Base-by-base conservation (phyloP, 345 rosid species). In the Lenwebbia sp. region DNA sequence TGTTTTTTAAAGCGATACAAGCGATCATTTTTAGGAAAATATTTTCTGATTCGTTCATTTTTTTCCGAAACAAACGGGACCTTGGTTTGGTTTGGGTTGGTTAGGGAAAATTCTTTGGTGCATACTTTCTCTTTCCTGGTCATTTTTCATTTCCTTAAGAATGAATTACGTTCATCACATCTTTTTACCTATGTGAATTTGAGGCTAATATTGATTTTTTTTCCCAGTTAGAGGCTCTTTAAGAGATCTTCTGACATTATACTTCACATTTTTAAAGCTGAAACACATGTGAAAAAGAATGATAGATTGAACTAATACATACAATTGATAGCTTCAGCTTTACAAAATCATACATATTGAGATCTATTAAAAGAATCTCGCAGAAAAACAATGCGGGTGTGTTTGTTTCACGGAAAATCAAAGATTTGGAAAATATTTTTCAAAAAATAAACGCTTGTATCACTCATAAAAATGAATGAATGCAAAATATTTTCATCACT, bases 31-130 rank as follows among this genome's bases (percentile, higher is more conserved):
- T 28, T 13, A 5, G 2, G 7, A 60, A 60, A 15, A 25, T 1
- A 22, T 3, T 25, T 26, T 0, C 13, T 11, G 13, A 15, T 2
- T 13, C 4, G 13, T 60, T 30, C 2, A 60, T n/a, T 60, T 14
- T 0, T 60, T 7, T 0, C 0, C 0, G 2, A n/a, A 58, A 58
- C 6, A n/a, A n/a, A n/a, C 0, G n/a, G 13, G 8, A 12, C 19
- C 0, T n/a, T 37, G 3, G 21, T 60, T 60, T 28, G 74, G 13
- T n/a, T 60, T 60, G 40, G 74, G 21, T 60, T 60, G 19, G 33
- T 60, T 28, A 6, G 14, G 37, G 21, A 28, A n/a, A 28, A 60
- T 28, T n/a, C 30, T 28, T 60, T 28, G 15, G 15, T 11, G 4
- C 14, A 3, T 51, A 51, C 53, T 51, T 51, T 51, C 5, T 51